phyloP scores from a whole-genome alignment of 2,329 filamentous ascomycete genomes.

The Coniochaeta sp. region DNA sequence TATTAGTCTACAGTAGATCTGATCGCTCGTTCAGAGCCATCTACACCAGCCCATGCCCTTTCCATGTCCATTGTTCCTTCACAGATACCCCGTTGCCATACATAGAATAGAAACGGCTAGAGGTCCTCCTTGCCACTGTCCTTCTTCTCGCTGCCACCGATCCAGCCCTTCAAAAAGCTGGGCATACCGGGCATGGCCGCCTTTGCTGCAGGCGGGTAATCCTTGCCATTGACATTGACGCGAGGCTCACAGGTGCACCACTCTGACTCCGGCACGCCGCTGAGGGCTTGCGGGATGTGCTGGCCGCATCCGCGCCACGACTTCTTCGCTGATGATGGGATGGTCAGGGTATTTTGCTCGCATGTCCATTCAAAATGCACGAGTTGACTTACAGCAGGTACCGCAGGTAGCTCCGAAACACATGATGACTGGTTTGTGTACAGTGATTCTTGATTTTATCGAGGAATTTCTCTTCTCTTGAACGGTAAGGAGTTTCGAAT shows the following conservation, averaged over 20 bases:
- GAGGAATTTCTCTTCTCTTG: not conserved
- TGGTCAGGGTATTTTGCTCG: not conserved
- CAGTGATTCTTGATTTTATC: not conserved
- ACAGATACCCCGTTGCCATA: not conserved
- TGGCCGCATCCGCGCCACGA: slow-evolving; percentile 42
- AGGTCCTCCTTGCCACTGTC: not conserved
- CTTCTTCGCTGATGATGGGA: slow-evolving; percentile 34
- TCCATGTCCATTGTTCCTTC: not conserved
- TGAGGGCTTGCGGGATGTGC: slow-evolving; percentile 37
- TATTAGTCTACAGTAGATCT: no score
- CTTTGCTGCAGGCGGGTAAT: slow-evolving; percentile 36
- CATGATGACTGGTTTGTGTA: slow-evolving; percentile 20
- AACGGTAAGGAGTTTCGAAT: not conserved
- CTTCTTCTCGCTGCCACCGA: slow-evolving; percentile 12
- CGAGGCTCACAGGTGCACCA: slow-evolving; percentile 41
- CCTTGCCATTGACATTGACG: slow-evolving; percentile 33
- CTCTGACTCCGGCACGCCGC: slow-evolving; percentile 32
- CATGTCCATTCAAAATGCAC: not conserved
- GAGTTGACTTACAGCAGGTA: slow-evolving; percentile 29
- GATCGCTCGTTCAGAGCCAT: not conserved
- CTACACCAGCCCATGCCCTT: not conserved
- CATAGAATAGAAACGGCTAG: not conserved
- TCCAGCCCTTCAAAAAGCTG: slow-evolving; percentile 25
- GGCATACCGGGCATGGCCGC: slow-evolving; percentile 27
- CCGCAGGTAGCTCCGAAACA: slow-evolving; percentile 31